Percentiles rank a stretch among this genome's conserved stretches.
Conservation (phyloP, 2,329 filamentous ascomycete species). For the Clarireedia monteithiana region DNA sequence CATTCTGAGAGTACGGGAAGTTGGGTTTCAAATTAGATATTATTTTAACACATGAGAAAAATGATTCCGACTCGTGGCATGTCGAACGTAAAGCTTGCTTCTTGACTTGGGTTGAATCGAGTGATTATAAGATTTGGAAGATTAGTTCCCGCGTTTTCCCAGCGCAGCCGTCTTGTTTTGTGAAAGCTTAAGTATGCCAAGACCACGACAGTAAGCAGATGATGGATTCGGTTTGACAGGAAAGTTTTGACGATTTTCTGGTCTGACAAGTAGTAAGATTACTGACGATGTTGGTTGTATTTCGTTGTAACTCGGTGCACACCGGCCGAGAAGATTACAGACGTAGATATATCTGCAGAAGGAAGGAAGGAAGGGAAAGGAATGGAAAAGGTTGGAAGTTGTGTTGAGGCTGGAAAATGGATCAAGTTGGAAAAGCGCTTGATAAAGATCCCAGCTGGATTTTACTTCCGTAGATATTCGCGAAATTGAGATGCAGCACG, state of each 20-base stretch:
- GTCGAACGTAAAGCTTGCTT: constrained; percentile 3
- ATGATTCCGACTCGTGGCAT: neutral
- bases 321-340: too few species aligned
- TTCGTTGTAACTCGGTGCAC: too few species aligned
- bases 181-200: constrained; percentile 1
- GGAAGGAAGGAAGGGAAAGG: too few species aligned
- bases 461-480: too few species aligned
- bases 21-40: neutral
- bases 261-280: neutral
- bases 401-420: too few species aligned
- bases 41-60: neutral
- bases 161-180: neutral
- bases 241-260: neutral
- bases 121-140: neutral
- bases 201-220: constrained; percentile 5
- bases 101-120: neutral
- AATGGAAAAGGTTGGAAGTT: too few species aligned
- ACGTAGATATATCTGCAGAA: too few species aligned
- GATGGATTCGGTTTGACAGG: constrained; percentile 1
- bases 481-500: too few species aligned
- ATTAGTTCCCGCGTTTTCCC: constrained; percentile 4
- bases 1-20: constrained; percentile 10
- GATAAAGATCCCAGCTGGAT: too few species aligned
- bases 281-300: neutral
- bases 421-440: too few species aligned